These are phyloP conservation scores for Xylariaceae sp. DNA, from an alignment of 2,329 filamentous ascomycete genomes.

Conservation along the genomic window DNA sequence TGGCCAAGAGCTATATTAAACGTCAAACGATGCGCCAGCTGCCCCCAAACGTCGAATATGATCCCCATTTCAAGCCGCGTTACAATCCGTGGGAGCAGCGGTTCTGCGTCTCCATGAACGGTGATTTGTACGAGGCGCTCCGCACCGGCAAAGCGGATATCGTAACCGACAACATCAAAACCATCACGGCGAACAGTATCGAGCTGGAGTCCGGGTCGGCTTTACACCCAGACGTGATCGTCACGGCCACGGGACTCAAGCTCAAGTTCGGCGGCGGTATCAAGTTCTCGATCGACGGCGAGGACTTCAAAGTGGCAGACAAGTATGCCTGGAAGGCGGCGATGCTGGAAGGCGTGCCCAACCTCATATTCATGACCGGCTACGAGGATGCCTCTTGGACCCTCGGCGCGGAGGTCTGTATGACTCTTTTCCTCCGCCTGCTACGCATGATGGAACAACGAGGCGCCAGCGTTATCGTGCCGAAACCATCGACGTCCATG, in stretches of 20 bases:
- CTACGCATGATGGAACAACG: constrained; percentile 42
- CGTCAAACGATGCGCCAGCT: constrained; percentile 43
- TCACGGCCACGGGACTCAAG: constrained; percentile 63
- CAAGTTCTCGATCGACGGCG: constrained; percentile 48
- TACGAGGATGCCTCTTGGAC: constrained; percentile 66
- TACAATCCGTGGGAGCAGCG: constrained; percentile 71
- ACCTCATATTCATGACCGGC: constrained; percentile 55
- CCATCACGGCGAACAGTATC: constrained; percentile 44
- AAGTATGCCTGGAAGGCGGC: constrained; percentile 58
- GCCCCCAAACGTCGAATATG: constrained; percentile 47
- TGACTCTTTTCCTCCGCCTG: constrained; percentile 44
- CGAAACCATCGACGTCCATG: constrained; percentile 13
- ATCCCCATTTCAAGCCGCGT: constrained; percentile 58
- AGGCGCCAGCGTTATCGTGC: constrained; percentile 12
- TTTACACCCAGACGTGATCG: constrained; percentile 59
- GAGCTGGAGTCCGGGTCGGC: constrained; percentile 42
- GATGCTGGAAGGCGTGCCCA: constrained; percentile 64
- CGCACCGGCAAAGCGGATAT: constrained; percentile 41
- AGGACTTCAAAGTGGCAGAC: constrained; percentile 40
- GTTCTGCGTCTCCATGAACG: constrained; percentile 59
- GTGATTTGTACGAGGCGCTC: constrained; percentile 51
- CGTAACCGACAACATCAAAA: constrained; percentile 48
- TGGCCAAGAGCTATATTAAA: constrained; percentile 44
- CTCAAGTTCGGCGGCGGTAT: constrained; percentile 52
- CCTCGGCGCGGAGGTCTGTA: constrained; percentile 53